Conservation (phyloP, 805 yeast genomes). For the Ogataea paraovalis region DNA sequence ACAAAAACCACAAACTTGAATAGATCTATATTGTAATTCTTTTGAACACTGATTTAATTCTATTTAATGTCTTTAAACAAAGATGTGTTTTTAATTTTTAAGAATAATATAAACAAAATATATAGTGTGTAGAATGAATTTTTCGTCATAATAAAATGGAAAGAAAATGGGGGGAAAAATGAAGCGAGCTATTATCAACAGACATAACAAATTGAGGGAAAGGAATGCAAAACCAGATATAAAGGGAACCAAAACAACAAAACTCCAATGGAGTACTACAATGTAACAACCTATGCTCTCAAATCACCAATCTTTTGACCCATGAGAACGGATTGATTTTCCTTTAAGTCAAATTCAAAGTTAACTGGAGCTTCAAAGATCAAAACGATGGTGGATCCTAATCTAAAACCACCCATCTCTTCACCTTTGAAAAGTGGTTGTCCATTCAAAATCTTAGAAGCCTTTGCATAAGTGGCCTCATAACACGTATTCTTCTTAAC, state of each 20-base stretch:
- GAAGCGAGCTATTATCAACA: background rate
- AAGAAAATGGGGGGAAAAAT: background rate
- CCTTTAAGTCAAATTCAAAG: slow-evolving; percentile 64
- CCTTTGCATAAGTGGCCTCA: slow-evolving; percentile 87
- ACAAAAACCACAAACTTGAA: too few species aligned
- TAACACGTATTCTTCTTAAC: slow-evolving; percentile 76
- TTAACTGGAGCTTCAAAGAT: slow-evolving; percentile 92
- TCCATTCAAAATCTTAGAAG: slow-evolving; percentile 75
- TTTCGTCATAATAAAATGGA: background rate
- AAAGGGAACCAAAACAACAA: background rate
- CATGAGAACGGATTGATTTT: slow-evolving; percentile 78
- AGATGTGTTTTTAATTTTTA: background rate
- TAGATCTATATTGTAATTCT: too few species aligned
- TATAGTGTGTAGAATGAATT: background rate
- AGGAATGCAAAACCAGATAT: background rate
- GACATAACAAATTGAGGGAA: background rate
- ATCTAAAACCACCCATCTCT: slow-evolving; percentile 94
- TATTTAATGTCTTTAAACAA: background rate
- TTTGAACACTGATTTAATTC: too few species aligned
- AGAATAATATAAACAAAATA: background rate
- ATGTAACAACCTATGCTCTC: background rate
- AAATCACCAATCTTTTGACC: slow-evolving; percentile 71
- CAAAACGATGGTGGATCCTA: slow-evolving; percentile 95
- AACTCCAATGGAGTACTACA: too few species aligned
- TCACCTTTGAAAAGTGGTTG: slow-evolving; percentile 86